Conservation (phyloP, 2,329 filamentous ascomycete genomes). For the Alternaria arbusti region DNA sequence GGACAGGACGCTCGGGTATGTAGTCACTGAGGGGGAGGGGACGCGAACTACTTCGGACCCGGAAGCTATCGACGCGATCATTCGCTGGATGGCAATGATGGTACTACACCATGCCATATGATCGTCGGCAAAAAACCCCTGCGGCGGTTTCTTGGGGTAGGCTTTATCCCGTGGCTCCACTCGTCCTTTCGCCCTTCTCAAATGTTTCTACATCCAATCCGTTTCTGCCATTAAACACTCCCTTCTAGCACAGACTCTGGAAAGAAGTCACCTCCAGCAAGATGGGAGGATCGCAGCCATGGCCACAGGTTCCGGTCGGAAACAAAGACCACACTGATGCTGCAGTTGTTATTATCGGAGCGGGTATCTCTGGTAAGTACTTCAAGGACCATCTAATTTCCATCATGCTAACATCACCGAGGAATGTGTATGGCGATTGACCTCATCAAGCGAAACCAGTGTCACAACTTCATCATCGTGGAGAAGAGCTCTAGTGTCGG, state of each 20-base stretch:
- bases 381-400: not conserved
- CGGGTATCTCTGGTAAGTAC: slow-evolving; percentile 57
- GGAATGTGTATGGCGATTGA: slow-evolving; percentile 65
- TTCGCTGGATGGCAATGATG: not conserved
- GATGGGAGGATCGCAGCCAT: slow-evolving; percentile 52
- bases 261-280: not conserved
- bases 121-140: not conserved
- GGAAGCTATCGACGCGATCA: not conserved
- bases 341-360: slow-evolving; percentile 64
- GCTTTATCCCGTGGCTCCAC: not conserved
- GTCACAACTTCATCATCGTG: slow-evolving; percentile 63
- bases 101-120: not conserved
- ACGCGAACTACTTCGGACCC: not conserved
- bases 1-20: not conserved
- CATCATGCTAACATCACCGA: slow-evolving; percentile 5
- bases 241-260: not conserved
- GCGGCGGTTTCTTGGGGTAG: not conserved
- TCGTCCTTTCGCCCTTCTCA: not conserved
- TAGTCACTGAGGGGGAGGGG: slow-evolving; percentile 1
- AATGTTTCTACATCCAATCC: not conserved
- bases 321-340: slow-evolving; percentile 61
- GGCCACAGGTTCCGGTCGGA: slow-evolving; percentile 54
- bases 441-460: slow-evolving; percentile 59
- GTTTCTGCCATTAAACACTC: not conserved
- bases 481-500: slow-evolving; percentile 62